Base-by-base conservation (phyloP, 2,329 filamentous ascomycete genomes). In the Truncatella angustata region DNA sequence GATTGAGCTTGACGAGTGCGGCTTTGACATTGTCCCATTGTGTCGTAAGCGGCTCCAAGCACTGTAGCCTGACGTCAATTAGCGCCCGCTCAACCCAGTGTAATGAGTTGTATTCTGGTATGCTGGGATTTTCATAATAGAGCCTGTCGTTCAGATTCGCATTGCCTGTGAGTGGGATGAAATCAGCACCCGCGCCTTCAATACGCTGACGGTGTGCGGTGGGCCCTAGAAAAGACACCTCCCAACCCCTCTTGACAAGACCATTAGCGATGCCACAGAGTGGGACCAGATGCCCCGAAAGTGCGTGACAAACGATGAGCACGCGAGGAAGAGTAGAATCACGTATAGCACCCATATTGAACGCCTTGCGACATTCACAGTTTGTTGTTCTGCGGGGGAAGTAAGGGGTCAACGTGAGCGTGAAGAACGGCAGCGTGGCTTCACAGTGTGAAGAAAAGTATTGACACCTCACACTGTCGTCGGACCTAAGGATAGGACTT, bases 261-360 rank as follows among this genome's bases (percentile, higher is more conserved):
- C 58, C 61, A 3, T 54, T 54, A n/a, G 69, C 65, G 39, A 73
- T 65, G 37, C 68, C 66, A 36, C 70, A 50, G 35, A 69, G 56
- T 0, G 70, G 71, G 0, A 65, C 64, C 18, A 73, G 54, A 52
- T 73, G 71, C 6, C 71, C 71, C 6, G 67, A 68, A 23, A 73
- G 59, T 1, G 66, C 59, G 49, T 72, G 68, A 51, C 65, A 65
- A 36, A 65, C 57, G 50, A 73, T 65, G 16, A 73, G 40, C 23
- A 44, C 7, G 1, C 16, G 40, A 26, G 40, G 40, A 28, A 40
- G 37, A 40, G n/a, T n/a, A n/a, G n/a, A n/a, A n/a, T n/a, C n/a
- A n/a, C n/a, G n/a, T n/a, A n/a, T n/a, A n/a, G n/a, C n/a, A n/a
- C n/a, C n/a, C n/a, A n/a, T n/a, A n/a, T n/a, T n/a, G n/a, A n/a